These are phyloP conservation scores for Backusella liffmaniae DNA, from an alignment of 192 early-diverging fungal genomes.

Conservation along the genomic window DNA sequence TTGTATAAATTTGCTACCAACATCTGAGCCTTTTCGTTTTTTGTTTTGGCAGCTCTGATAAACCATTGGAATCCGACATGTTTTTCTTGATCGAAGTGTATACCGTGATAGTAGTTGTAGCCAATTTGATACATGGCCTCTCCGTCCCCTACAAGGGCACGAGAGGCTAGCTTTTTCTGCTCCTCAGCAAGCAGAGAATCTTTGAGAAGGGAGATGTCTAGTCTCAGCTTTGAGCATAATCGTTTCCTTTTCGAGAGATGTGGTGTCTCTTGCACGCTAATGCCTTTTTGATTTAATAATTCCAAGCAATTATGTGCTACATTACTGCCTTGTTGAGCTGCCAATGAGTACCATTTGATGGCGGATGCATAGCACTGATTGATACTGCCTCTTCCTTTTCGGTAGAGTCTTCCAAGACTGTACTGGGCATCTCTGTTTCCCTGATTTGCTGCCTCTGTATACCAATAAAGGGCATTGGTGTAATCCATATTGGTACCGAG, in stretches of 20 bases:
- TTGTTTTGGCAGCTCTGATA: neutral
- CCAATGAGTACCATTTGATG: neutral
- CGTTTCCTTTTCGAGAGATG: neutral
- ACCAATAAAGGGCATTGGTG: neutral
- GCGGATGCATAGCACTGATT: neutral
- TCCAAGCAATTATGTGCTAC: neutral
- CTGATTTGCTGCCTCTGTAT: neutral
- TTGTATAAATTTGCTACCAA: neutral
- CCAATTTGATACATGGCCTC: neutral
- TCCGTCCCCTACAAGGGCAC: neutral
- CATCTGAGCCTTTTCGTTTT: neutral
- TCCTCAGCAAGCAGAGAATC: neutral
- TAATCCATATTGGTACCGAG: neutral
- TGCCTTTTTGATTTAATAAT: neutral
- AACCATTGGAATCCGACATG: neutral
- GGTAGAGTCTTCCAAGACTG: neutral
- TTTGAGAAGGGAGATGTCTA: neutral
- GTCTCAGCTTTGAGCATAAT: neutral
- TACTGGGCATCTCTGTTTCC: neutral
- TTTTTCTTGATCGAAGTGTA: neutral
- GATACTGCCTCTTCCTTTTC: neutral
- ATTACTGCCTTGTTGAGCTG: neutral
- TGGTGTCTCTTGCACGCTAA: neutral
- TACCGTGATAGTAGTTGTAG: neutral
- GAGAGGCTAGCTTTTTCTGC: neutral